These are phyloP conservation scores for Tuber microsphaerosporum DNA, from an alignment of 495 filamentous ascomycete species.

Conservation along the genomic window DNA sequence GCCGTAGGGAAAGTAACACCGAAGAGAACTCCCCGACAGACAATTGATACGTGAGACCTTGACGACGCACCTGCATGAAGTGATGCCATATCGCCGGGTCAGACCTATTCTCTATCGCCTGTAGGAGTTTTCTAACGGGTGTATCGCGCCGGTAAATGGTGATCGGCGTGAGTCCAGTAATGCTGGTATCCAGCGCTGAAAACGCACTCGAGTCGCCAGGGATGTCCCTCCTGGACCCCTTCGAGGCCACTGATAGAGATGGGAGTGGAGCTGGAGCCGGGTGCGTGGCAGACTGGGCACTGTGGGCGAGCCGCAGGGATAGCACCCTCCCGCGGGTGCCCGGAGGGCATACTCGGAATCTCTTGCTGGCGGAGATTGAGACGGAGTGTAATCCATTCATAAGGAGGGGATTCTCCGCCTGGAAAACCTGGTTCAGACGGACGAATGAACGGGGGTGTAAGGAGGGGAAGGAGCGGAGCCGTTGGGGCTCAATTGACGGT, in stretches of 20 bases:
- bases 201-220: neutral
- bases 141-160: conserved; percentile 17
- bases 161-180: conserved; percentile 31
- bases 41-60: conserved; percentile 11
- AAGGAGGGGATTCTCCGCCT: conserved; percentile 27
- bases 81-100: conserved; percentile 27
- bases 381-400: conserved; percentile 39
- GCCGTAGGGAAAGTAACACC: conserved; percentile 28
- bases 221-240: neutral
- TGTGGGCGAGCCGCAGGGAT: conserved; percentile 30
- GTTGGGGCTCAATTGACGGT: neutral
- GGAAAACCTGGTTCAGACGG: conserved; percentile 16
- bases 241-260: neutral
- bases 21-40: conserved; percentile 28
- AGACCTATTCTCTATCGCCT: conserved; percentile 25
- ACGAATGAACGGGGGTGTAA: neutral
- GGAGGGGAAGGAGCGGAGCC: conserved; percentile 3
- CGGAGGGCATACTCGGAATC: conserved; percentile 32
- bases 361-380: conserved; percentile 24
- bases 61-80: conserved; percentile 12
- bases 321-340: conserved; percentile 32
- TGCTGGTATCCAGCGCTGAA: conserved; percentile 15
- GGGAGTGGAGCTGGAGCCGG: neutral
- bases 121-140: conserved; percentile 24
- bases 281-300: neutral